phyloP scores from a whole-genome alignment of 2,329 filamentous ascomycete species.

The Fusarium tupiense region DNA sequence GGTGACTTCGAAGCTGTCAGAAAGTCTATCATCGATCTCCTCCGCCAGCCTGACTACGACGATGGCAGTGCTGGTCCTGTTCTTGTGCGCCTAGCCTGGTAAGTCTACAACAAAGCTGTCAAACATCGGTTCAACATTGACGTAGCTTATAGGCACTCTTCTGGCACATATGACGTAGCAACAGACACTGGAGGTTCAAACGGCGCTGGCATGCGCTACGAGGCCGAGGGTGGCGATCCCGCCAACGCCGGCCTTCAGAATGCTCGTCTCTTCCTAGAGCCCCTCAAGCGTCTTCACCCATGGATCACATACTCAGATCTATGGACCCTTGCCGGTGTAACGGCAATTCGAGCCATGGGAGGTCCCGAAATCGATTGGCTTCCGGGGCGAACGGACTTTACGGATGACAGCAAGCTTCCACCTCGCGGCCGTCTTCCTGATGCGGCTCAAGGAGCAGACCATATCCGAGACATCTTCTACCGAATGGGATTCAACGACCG shows the following conservation, averaged over 20 bases:
- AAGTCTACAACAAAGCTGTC: neutral
- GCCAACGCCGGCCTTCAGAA: conserved; percentile 11
- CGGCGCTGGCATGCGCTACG: conserved; percentile 7
- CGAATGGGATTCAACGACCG: conserved; percentile 10
- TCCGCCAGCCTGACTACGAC: neutral
- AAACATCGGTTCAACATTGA: neutral
- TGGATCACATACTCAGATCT: conserved; percentile 14
- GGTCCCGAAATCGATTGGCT: neutral
- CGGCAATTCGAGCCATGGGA: neutral
- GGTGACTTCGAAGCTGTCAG: neutral
- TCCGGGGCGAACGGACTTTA: conserved; percentile 5
- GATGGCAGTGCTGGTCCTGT: conserved; percentile 9
- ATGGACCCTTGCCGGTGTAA: conserved; percentile 1
- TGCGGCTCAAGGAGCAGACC: conserved; percentile 3
- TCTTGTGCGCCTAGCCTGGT: conserved; percentile 9
- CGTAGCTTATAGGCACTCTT: neutral
- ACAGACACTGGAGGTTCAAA: conserved; percentile 7
- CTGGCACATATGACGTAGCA: conserved; percentile 2
- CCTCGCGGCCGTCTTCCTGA: conserved; percentile 8
- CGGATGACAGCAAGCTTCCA: conserved; percentile 2
- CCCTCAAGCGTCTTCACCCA: neutral
- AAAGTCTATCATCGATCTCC: neutral
- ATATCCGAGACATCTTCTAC: conserved; percentile 3
- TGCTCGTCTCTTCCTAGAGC: conserved; percentile 5
- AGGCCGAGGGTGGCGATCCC: conserved; percentile 9